phyloP scores from a whole-genome alignment of 345 rosid species.

The Lenwebbia sp. region DNA sequence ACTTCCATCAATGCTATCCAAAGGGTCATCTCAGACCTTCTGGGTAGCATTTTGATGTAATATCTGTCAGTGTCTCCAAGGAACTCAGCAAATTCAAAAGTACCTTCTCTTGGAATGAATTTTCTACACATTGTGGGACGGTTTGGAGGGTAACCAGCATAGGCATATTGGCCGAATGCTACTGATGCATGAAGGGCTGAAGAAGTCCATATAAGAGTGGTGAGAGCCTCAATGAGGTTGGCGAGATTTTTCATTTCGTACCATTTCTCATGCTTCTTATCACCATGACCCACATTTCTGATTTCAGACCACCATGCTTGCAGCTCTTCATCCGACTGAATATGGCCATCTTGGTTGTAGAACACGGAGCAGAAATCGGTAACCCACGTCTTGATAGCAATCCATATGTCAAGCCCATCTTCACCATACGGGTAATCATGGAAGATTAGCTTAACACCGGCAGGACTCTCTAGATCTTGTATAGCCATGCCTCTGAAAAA shows the following conservation, averaged over 20 bases:
- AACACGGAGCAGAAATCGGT: constrained; percentile 35
- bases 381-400: constrained; percentile 42
- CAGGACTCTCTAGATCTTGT: constrained; percentile 19
- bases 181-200: constrained; percentile 54
- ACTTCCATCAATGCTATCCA: constrained; percentile 32
- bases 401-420: constrained; percentile 57
- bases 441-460: constrained; percentile 31
- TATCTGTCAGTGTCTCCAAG: constrained; percentile 31
- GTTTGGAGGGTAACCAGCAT: constrained; percentile 44
- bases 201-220: constrained; percentile 50
- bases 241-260: constrained; percentile 17
- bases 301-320: constrained; percentile 65
- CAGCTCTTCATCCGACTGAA: constrained; percentile 34
- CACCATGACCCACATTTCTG: constrained; percentile 40
- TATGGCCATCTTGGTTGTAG: constrained; percentile 31
- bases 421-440: constrained; percentile 53
- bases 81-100: constrained; percentile 20
- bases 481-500: constrained; percentile 40
- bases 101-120: constrained; percentile 43
- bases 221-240: constrained; percentile 27
- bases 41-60: constrained; percentile 35
- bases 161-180: constrained; percentile 50
- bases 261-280: constrained; percentile 37
- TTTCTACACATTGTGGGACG: constrained; percentile 32
- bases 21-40: constrained; percentile 23